A percentile compares a stretch with the other conserved stretches of the same genome.
Conservation (phyloP, 257 asterid genomes). For the Solanum etuberosum region DNA sequence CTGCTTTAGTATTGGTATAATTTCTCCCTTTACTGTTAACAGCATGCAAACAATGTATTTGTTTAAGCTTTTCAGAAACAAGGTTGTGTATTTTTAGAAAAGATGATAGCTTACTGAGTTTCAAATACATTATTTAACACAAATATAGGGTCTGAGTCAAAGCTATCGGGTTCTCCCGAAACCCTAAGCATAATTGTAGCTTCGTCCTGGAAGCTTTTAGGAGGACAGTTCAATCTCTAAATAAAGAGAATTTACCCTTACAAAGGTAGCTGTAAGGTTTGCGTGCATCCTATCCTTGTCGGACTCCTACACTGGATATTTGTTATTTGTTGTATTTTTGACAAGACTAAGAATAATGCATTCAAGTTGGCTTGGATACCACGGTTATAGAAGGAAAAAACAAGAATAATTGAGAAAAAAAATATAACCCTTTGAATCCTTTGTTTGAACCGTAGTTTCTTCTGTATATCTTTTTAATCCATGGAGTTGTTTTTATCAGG, state of each 20-base stretch:
- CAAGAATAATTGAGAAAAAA: neutral
- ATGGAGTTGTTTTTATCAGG: neutral
- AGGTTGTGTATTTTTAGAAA: neutral
- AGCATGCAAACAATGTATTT: neutral
- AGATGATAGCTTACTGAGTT: neutral
- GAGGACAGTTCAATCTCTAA: neutral
- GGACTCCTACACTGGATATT: neutral
- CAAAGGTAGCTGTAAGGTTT: neutral
- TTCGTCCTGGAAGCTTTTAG: neutral
- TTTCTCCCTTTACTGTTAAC: neutral
- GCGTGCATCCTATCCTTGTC: neutral
- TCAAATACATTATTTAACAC: neutral
- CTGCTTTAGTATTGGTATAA: slow-evolving; percentile 69
- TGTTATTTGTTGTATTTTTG: neutral
- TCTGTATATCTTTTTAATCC: neutral
- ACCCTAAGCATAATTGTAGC: neutral
- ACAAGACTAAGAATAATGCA: neutral
- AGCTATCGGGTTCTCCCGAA: neutral
- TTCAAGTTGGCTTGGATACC: neutral
- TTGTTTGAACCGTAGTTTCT: neutral
- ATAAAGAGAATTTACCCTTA: neutral
- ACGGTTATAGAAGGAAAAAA: neutral
- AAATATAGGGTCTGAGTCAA: neutral
- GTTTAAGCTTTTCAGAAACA: neutral
- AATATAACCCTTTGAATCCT: neutral